Evolutionary conservation across 345 rosid species (phyloP).

Genomic region (Syzygium oleosum): DNA sequence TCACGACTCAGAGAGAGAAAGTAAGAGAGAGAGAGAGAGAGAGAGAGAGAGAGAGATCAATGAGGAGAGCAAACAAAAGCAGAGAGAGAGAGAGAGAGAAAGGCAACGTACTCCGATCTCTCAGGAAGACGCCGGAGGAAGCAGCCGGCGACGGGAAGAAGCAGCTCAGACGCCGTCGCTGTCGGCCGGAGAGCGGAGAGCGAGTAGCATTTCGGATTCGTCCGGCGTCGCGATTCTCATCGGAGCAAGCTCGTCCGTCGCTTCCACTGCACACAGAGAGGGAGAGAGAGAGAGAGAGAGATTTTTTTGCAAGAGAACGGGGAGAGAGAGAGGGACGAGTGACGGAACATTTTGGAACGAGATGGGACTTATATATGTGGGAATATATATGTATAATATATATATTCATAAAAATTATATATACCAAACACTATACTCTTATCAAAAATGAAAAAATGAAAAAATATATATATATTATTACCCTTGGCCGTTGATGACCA

Average conservation of each 20-base stretch:
- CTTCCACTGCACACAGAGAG: background rate
- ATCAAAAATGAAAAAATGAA: background rate
- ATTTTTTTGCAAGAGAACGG: background rate
- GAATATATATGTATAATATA: background rate
- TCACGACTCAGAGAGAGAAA: background rate
- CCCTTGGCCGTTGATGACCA: background rate
- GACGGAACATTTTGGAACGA: background rate
- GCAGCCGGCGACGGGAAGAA: background rate
- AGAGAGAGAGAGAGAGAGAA: background rate
- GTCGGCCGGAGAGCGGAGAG: background rate
- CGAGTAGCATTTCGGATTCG: background rate
- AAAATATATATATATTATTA: background rate
- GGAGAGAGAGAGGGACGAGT: background rate
- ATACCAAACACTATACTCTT: no score
- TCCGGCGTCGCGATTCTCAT: background rate
- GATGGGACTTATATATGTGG: background rate
- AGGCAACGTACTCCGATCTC: background rate
- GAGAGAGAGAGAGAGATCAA: background rate
- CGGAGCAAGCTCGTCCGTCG: background rate
- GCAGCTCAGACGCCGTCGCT: background rate
- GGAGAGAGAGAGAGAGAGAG: background rate
- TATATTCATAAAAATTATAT: background rate
- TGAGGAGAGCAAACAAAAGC: background rate
- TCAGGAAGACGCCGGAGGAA: background rate
- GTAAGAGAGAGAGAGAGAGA: background rate